These are phyloP conservation scores for Eucalyptus marginata DNA, from an alignment of 345 rosid genomes.

Conservation along the genomic window DNA sequence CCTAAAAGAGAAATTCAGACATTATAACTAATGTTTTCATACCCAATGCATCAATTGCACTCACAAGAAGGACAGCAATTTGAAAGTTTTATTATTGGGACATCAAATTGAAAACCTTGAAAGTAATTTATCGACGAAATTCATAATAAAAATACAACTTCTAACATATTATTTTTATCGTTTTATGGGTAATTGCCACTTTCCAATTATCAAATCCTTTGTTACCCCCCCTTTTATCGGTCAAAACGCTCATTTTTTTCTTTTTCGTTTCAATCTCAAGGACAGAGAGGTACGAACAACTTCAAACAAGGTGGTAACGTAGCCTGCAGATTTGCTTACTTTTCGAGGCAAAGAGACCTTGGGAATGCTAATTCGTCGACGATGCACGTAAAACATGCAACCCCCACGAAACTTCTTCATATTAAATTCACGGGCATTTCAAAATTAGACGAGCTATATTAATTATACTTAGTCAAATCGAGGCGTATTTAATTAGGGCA, in stretches of 20 bases:
- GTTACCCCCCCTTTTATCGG: not conserved
- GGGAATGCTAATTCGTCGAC: not conserved
- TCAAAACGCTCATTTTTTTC: not conserved
- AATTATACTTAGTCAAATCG: not conserved
- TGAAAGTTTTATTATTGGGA: not conserved
- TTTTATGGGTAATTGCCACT: not conserved
- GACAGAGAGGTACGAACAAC: not conserved
- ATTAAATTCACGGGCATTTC: not conserved
- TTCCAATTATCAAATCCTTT: not conserved
- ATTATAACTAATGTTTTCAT: not conserved
- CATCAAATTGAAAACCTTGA: not conserved
- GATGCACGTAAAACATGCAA: not conserved
- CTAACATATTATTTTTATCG: not conserved
- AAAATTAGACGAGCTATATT: not conserved
- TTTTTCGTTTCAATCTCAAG: not conserved
- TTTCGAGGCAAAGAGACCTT: not conserved
- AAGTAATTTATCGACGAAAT: not conserved
- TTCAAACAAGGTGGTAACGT: not conserved
- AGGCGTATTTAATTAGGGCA: not conserved
- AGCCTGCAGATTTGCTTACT: not conserved
- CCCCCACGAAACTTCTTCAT: not conserved
- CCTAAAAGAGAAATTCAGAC: not conserved
- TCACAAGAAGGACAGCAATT: not conserved
- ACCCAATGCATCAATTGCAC: not conserved
- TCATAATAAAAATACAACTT: not conserved